Percentiles rank a stretch among this genome's conserved stretches.
Evolutionary conservation across 2,329 filamentous ascomycete species (phyloP).

Genomic region (Fusarium robinianum): DNA sequence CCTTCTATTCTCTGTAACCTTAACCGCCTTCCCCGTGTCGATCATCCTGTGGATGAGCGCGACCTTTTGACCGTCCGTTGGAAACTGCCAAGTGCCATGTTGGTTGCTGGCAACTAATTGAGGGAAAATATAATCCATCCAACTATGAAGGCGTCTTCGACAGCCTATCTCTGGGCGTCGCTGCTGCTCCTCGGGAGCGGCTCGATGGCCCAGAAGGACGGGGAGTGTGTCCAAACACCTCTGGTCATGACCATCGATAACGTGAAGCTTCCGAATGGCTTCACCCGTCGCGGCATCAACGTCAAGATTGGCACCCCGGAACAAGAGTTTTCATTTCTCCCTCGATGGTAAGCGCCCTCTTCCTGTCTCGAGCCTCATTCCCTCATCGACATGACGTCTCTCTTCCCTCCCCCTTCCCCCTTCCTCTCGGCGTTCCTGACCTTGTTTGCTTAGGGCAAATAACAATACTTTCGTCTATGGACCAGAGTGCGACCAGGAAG

Average conservation of each 20-base stretch:
- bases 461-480: conserved; percentile 24
- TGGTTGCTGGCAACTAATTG: too few relatives aligned
- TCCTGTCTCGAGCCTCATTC: too few relatives aligned
- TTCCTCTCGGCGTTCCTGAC: too few relatives aligned
- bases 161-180: background rate
- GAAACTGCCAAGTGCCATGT: too few relatives aligned
- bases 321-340: conserved; percentile 14
- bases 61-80: too few relatives aligned
- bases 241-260: conserved; percentile 5
- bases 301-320: conserved; percentile 10
- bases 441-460: conserved; percentile 1
- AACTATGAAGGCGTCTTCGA: too few relatives aligned
- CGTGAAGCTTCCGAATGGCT: conserved; percentile 2
- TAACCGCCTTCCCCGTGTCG: too few relatives aligned
- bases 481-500: conserved; percentile 5
- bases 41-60: too few relatives aligned
- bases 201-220: background rate
- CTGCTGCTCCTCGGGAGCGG: background rate
- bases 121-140: too few relatives aligned
- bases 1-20: too few relatives aligned
- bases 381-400: too few relatives aligned
- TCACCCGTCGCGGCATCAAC: conserved; percentile 9
- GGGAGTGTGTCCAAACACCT: background rate
- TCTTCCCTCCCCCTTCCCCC: too few relatives aligned
- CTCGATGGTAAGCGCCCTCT: conserved; percentile 16